Conservation (phyloP, 1,139 yeast genomes). For the Saccharomyces hybrid region DNA sequence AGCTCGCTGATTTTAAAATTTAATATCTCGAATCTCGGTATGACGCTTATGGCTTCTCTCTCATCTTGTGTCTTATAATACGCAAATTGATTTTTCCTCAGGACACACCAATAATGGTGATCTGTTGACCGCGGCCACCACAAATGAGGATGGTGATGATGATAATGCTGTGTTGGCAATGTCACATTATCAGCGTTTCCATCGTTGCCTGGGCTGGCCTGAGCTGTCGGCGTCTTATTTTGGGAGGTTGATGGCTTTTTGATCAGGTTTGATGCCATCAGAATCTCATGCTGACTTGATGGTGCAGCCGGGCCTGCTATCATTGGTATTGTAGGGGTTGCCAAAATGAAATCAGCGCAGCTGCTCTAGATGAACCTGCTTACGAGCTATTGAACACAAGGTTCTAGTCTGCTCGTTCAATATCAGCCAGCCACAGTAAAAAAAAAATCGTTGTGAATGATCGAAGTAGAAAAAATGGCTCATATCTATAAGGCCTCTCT, state of each 20-base stretch:
- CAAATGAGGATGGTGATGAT: conserved; percentile 6
- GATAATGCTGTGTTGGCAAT: background rate
- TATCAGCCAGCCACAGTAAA: background rate
- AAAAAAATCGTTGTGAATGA: background rate
- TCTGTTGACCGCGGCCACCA: conserved; percentile 8
- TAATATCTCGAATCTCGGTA: conserved; percentile 35
- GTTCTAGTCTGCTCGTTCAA: background rate
- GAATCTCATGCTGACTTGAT: conserved; percentile 2
- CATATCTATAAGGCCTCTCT: background rate
- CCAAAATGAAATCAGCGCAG: background rate
- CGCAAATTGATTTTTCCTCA: conserved; percentile 48
- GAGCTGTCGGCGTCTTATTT: background rate
- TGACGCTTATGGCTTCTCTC: conserved; percentile 47
- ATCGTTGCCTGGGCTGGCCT: background rate
- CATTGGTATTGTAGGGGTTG: background rate
- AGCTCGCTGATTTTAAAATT: conserved; percentile 15
- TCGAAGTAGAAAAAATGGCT: background rate
- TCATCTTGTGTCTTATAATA: conserved; percentile 54
- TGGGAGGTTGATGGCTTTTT: conserved; percentile 7
- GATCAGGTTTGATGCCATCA: conserved; percentile 12
- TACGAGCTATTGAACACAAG: background rate
- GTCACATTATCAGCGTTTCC: background rate
- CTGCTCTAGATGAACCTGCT: background rate
- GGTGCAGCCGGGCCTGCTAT: background rate
- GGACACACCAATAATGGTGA: conserved; percentile 43